Evolutionary conservation across 352 stramenopile species (phyloP), one percentile per base, ranked within the genome.

Genomic region (Thalassiosira livingstoniorum): DNA sequence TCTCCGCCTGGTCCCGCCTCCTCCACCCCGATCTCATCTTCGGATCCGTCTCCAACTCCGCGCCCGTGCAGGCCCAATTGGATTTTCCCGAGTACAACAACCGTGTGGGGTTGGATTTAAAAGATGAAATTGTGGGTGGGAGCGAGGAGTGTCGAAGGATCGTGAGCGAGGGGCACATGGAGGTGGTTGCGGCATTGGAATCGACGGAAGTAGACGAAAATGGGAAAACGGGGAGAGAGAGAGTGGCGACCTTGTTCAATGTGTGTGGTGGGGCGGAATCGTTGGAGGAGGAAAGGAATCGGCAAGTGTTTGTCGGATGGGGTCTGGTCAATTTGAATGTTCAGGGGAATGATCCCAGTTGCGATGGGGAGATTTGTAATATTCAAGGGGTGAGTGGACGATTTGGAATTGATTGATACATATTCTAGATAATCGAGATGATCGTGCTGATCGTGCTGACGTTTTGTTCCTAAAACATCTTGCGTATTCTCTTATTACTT

Each of bases 21-120:
- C 97, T 98, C 80, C 97, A 96, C 86, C 96, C 96, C 4, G 89
- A 96, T 72, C 85, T 98, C 23, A 97, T 98, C 83, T 87, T 89
- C 34, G 96, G 94, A n/a, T 96, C 95, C 0, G 95, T 98, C 1
- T 94, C 94, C 21, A 98, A 95, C 66, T 98, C 96, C 0, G 94
- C 95, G 15, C 97, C 97, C 0, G 27, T 98, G 27, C 92, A 96
- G 47, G 92, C 95, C 2, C 92, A 95, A 79, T 87, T 92, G 29
- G 87, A 96, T 32, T 94, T 96, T 78, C 15, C 35, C 2, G 47
- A 83, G 47, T 96, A 96, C 64, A 89, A 94, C 67, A 71, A 95
- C 32, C 58, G 75, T 39, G 89, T 95, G 13, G 87, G 79, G 32
- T 81, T 69, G 18, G 88, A 91, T 63, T 87, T 95, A 63, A 65